Base-by-base conservation (phyloP, 768 basidiomycete species). In the Cystofilobasidium ferigula region DNA sequence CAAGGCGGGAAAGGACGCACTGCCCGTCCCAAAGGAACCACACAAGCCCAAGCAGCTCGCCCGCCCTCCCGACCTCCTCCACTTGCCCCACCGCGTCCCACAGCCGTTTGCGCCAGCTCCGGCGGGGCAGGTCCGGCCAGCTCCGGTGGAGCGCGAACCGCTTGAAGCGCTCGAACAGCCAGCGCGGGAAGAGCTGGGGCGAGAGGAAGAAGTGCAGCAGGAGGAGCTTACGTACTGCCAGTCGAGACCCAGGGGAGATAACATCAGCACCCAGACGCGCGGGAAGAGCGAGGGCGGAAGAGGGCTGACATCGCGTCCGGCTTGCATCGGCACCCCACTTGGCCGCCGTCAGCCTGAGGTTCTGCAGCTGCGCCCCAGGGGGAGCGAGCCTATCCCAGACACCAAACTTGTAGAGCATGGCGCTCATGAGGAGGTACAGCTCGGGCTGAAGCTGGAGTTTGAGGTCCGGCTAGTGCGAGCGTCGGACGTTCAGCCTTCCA, bases 51-150 rank as follows among this genome's bases (percentile, higher is more conserved):
- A 81, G 67, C 35, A 94, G 78, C 34, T 83, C 81, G 48, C 86
- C 74, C 20, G 83, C 74, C 6, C 82, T 80, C 68, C 89, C 83
- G 0, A 80, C 72, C 7, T 86, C 84, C 78, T 94, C 90, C 0
- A 86, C 69, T 47, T 81, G 80, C 20, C 81, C 81, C 16, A 94
- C 78, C 0, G 80, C 58, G 62, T 82, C 82, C 91, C 90, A 94
- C 53, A 82, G 80, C 73, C 81, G 84, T 38, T 86, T 82, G 45
- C 87, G 81, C 69, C 78, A 78, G 76, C 92, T 88, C 51, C 83
- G 85, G 34, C 85, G 83, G 2, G 92, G 92, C 3, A 87, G 83
- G 74, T 95, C 92, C 1, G 91, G 90, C 92, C 92, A 95, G 48
- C 91, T 85, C 69, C 79, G 79, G 1, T 89, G 89, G 26, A 95